Evolutionary conservation across 2,329 filamentous ascomycete species (phyloP), one percentile per base, ranked within the genome.

Genomic region (Aspergillus oerlinghausenensis): DNA sequence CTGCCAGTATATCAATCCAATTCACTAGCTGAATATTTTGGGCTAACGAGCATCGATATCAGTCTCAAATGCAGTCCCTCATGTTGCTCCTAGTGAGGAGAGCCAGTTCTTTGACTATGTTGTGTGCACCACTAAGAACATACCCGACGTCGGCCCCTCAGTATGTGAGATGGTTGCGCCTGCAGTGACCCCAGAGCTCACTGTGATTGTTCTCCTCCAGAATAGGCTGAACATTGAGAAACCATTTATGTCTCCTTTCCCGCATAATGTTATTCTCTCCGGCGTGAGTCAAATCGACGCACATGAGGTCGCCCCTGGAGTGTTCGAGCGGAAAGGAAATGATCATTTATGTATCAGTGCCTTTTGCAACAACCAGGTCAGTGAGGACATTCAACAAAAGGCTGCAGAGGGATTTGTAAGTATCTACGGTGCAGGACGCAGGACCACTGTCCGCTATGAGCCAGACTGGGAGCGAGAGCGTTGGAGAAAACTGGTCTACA

Each of bases 191-290:
- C 74, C 77, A 1, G 75, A 73, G 1, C 71, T 78, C 23, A 85
- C 83, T 0, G 75, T 75, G 26, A 80, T 87, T 47, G 74, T 86
- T 0, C 75, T 87, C 6, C 71, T 84, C 6, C 84, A 87, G 59
- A 87, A 87, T 63, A 84, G 84, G 0, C 70, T 87, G n/a, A 84
- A 86, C 62, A 86, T 87, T 59, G 82, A 87, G 60, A 78, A 75
- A 45, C 82, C 83, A 0, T 65, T 86, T 19, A 65, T 81, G 21
- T 56, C 67, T 1, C 67, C 71, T 0, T 84, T 84, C 63, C 82
- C 83, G 0, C 56, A 65, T 2, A 85, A 82, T 58, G 67, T 78
- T 0, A 64, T 85, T 5, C 72, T 87, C 1, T 82, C 79, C 3
- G 81, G 81, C 4, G 75, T 86, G 9, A 78, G 76, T 2, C 71